phyloP scores from a whole-genome alignment of 169 alveolate genomes.

The Plasmodium blacklocki region DNA sequence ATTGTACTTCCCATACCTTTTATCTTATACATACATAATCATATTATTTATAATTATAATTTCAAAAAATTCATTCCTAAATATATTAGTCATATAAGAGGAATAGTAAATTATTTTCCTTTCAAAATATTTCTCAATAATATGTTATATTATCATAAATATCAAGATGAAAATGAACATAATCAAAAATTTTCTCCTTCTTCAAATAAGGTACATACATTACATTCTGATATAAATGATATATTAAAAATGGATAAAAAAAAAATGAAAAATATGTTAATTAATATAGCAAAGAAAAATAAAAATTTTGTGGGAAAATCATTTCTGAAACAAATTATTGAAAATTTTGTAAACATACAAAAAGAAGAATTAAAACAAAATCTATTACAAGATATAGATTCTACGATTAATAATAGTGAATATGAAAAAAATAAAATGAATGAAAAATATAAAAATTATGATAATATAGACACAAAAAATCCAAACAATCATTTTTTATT shows the following conservation, averaged over 20 bases:
- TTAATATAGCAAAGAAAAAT: neutral
- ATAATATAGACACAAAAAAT: neutral
- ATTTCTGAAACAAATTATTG: neutral
- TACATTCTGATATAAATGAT: no score
- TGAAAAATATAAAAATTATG: neutral
- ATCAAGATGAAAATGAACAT: neutral
- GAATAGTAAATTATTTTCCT: conserved; percentile 26
- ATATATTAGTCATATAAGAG: conserved; percentile 9
- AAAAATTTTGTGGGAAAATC: neutral
- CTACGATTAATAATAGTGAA: neutral
- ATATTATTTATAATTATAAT: conserved; percentile 9
- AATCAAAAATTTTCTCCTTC: neutral
- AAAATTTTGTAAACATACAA: neutral
- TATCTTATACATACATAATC: conserved; percentile 7
- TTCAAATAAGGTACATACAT: neutral
- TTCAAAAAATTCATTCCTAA: conserved; percentile 21
- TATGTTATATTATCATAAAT: neutral
- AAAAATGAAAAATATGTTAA: neutral
- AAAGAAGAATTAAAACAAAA: neutral
- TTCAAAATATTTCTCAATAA: conserved; percentile 25
- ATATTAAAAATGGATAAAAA: no score
- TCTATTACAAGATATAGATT: neutral
- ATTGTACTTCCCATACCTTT: neutral
- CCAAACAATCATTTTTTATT: no score
- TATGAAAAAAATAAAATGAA: neutral